These are phyloP conservation scores for Anastatica hierochuntica DNA, from an alignment of 345 rosid species.

Conservation along the genomic window DNA sequence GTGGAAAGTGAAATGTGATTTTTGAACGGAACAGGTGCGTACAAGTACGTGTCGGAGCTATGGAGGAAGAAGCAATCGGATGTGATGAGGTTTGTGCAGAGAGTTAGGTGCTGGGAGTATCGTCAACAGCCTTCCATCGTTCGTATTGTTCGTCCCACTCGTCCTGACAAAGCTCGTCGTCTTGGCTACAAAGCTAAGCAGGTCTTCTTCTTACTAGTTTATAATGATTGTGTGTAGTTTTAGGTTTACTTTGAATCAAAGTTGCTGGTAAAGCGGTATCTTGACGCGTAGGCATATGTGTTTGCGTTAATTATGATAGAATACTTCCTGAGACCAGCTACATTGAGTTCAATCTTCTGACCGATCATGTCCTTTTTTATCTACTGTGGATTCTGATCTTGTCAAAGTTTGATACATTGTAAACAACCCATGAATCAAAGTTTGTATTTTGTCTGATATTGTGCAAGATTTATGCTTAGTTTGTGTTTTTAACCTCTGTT, in stretches of 20 bases:
- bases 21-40: constrained; percentile 46
- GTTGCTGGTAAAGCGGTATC: constrained; percentile 28
- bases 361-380: constrained; percentile 18
- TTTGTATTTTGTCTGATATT: background rate
- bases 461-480: background rate
- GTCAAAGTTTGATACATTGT: constrained; percentile 26
- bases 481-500: background rate
- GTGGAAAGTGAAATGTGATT: background rate
- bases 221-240: background rate
- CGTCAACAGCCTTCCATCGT: constrained; percentile 95
- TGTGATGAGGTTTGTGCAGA: constrained; percentile 95
- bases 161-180: constrained; percentile 95
- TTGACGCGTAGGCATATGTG: constrained; percentile 11
- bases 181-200: constrained; percentile 98
- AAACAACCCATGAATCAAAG: background rate
- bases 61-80: constrained; percentile 99
- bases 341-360: constrained; percentile 17
- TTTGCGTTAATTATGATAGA: constrained; percentile 8
- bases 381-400: constrained; percentile 22
- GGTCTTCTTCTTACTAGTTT: constrained; percentile 28
- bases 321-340: constrained; percentile 29
- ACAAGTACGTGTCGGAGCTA: constrained; percentile 94
- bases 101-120: constrained; percentile 99
- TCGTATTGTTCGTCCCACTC: constrained; percentile 82
- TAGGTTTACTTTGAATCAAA: background rate